phyloP scores from a whole-genome alignment of 1,284 basidiomycete species.

The Marasmius fiardii region DNA sequence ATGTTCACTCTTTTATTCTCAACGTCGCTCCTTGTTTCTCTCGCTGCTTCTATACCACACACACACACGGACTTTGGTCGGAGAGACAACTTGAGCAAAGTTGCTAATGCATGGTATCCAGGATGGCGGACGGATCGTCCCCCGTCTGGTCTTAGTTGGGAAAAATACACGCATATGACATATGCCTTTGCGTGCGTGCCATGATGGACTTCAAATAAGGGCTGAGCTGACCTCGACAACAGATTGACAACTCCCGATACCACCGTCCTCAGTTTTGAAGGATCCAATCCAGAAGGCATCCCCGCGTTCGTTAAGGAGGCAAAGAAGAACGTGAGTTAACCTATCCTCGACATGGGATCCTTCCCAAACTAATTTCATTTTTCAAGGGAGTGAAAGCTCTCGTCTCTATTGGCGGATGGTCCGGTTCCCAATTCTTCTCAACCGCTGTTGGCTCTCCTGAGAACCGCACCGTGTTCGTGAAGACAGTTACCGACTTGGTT shows the following conservation, averaged over 20 bases:
- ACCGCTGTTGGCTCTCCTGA: slow-evolving; percentile 52
- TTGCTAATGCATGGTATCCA: slow-evolving; percentile 41
- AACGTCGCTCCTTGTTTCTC: neutral
- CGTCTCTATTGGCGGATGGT: slow-evolving; percentile 83
- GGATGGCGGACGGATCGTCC: slow-evolving; percentile 44
- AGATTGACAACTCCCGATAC: neutral
- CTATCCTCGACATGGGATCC: neutral
- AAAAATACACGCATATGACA: slow-evolving; percentile 46
- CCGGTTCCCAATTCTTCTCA: slow-evolving; percentile 73
- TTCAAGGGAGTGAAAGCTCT: slow-evolving; percentile 64
- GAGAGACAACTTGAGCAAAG: no score
- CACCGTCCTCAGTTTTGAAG: neutral
- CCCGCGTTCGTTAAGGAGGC: neutral
- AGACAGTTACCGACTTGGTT: slow-evolving; percentile 58
- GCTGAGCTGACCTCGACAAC: neutral
- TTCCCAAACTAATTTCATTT: neutral
- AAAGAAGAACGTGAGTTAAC: neutral
- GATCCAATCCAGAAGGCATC: neutral
- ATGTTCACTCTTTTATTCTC: neutral
- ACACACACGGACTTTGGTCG: no score
- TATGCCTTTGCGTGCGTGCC: slow-evolving; percentile 36
- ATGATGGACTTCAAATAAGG: neutral
- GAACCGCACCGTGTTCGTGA: slow-evolving; percentile 65
- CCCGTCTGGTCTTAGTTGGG: slow-evolving; percentile 41
- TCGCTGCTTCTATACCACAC: no score